Percentiles rank a stretch among this genome's conserved stretches.
These are phyloP conservation scores for Theobroma grandiflorum DNA, from an alignment of 441 rosid genomes.

Conservation along the genomic window DNA sequence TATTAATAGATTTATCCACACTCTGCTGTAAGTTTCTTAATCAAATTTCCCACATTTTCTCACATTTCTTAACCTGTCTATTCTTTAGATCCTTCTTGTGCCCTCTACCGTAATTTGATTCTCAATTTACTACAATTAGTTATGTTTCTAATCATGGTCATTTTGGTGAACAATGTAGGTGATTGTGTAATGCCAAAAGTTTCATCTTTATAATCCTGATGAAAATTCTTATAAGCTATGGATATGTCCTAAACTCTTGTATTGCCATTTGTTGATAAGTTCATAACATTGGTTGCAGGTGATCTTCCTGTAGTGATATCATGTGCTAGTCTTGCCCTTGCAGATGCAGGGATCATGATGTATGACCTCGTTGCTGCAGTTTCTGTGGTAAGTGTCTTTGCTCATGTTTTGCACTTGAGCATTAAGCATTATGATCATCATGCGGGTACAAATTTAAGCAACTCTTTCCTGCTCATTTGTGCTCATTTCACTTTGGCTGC, in stretches of 20 bases:
- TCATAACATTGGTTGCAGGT: conserved; percentile 51
- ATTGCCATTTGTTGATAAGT: conserved; percentile 26
- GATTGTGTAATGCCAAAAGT: background rate
- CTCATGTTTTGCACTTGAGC: background rate
- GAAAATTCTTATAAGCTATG: background rate
- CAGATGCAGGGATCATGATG: conserved; percentile 97
- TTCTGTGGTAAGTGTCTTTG: conserved; percentile 70
- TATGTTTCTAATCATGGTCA: background rate
- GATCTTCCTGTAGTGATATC: conserved; percentile 90
- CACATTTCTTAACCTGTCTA: background rate
- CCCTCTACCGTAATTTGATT: too few relatives aligned
- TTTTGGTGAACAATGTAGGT: background rate
- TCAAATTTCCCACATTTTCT: background rate
- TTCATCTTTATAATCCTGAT: background rate
- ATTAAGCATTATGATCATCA: background rate
- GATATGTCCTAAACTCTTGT: conserved; percentile 6
- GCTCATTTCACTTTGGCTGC: background rate
- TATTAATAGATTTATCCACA: background rate
- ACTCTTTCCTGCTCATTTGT: conserved; percentile 7
- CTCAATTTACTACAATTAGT: background rate
- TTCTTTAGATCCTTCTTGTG: background rate
- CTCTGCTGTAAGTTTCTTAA: background rate
- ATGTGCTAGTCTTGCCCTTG: conserved; percentile 96
- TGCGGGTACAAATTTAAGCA: background rate
- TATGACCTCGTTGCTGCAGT: conserved; percentile 93